Conservation (phyloP, 805 yeast species). For the Cyberlindnera veronae region DNA sequence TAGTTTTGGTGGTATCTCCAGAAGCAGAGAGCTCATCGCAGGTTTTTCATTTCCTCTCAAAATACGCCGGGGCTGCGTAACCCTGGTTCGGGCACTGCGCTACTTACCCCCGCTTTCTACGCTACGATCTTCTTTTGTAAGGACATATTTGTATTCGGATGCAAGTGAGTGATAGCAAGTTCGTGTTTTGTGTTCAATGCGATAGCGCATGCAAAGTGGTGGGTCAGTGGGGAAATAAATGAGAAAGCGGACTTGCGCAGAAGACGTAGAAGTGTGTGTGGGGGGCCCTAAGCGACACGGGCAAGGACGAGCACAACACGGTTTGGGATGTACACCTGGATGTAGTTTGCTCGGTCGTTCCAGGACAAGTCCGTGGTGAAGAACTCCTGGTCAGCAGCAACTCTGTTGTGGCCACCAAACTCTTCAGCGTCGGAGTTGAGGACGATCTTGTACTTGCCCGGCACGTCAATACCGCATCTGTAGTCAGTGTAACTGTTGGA, state of each 20-base stretch:
- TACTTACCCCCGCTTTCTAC: background rate
- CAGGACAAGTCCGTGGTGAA: conserved; percentile 73
- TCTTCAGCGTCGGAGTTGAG: conserved; percentile 67
- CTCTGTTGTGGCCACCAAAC: conserved; percentile 81
- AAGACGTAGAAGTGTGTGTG: background rate
- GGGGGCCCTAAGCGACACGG: conserved; percentile 1
- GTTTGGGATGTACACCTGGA: conserved; percentile 79
- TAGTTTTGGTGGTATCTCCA: too few species aligned
- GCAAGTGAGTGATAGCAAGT: background rate
- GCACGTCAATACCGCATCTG: conserved; percentile 79
- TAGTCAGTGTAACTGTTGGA: conserved; percentile 79
- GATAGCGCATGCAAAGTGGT: background rate
- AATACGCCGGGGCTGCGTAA: too few species aligned
- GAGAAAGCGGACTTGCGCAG: background rate
- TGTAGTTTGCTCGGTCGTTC: conserved; percentile 73
- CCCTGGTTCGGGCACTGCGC: too few species aligned
- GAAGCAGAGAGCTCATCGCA: too few species aligned
- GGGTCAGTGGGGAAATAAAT: background rate
- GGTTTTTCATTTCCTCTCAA: too few species aligned
- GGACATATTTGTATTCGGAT: too few species aligned
- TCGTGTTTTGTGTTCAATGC: background rate
- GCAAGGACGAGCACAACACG: conserved; percentile 69
- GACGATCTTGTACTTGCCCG: conserved; percentile 74
- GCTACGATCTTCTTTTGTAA: conserved; percentile 1
- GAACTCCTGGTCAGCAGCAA: conserved; percentile 53